Evolutionary conservation across 805 yeast species (phyloP), one percentile per base, ranked within the genome.

Genomic region (Schwanniomyces occidentalis): DNA sequence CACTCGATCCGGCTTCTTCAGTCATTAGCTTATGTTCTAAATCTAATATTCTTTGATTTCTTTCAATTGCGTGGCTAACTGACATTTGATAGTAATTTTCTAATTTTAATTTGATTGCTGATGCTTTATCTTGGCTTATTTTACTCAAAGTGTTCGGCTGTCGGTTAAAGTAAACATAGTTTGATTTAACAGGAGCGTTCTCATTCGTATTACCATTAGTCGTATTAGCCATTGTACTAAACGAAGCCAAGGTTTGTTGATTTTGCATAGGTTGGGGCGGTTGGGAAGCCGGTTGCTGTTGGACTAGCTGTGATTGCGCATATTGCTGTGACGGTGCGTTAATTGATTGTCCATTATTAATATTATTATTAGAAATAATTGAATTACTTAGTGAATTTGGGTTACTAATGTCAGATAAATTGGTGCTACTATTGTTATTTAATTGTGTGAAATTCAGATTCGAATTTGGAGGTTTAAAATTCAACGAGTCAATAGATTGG

Each of bases 11-110:
- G 40, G 85, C 78, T 19, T 82, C 82, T 52, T 86, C 93, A 21
- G 69, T 69, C 28, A 76, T 69, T 24, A 89, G 61, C 38, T 77
- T 76, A 46, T 82, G 83, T 64, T 86, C 99, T 44, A 89, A 72
- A 48, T 84, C 88, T 24, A 89, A 76, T 25, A 97, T 74, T 61
- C 98, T 79, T 60, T 90, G 96, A 57, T 91, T 93, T 46, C 99
- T 73, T 60, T 93, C 99, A 42, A 93, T 89, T 0, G 99, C 98
- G 57, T 89, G 95, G 35, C 78, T 76, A 18, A 90, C 95, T 12
- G 90, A 80, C 57, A 85, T 78, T 45, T 87, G 87, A 62, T 88
- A 89, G 55, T 78, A 86, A 53, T 87, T 87, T 55, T 89, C 96
- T 31, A 89, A 66, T 46, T 82, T 81, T 41, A 89, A 69, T 58